phyloP scores from a whole-genome alignment of 331 rosid species.

The Acacia pycnantha region DNA sequence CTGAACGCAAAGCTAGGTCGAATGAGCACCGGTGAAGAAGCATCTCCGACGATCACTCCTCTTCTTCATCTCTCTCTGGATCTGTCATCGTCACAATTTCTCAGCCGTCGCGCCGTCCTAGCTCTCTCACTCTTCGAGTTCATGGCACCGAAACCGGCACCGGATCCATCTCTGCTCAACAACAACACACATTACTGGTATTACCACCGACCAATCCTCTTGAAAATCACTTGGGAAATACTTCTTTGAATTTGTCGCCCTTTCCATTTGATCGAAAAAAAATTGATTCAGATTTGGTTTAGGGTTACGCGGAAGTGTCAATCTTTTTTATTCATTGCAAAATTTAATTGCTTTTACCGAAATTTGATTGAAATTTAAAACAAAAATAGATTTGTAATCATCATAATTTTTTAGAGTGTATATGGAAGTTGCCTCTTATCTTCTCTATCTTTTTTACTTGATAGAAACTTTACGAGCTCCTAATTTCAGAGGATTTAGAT shows the following conservation, averaged over 20 bases:
- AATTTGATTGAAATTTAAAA: too few species aligned
- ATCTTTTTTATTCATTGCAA: neutral
- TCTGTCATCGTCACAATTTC: conserved; percentile 34
- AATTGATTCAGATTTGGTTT: neutral
- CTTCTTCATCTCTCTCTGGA: neutral
- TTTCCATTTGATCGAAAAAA: too few species aligned
- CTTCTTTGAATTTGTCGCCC: neutral
- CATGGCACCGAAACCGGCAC: neutral
- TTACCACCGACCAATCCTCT: neutral
- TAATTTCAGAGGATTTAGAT: neutral
- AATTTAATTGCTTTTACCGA: too few species aligned
- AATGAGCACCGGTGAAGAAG: too few species aligned
- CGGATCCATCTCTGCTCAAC: conserved; percentile 2
- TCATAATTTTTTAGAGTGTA: too few species aligned
- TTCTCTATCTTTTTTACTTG: too few species aligned
- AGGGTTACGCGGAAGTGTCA: neutral
- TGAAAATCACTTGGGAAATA: neutral
- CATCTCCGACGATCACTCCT: too few species aligned
- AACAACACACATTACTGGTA: conserved; percentile 37
- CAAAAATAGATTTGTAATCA: too few species aligned
- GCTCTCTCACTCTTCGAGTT: conserved; percentile 21
- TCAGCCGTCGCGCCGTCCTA: conserved; percentile 13
- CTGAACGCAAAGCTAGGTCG: too few species aligned
- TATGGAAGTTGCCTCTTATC: too few species aligned
- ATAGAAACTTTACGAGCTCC: too few species aligned